These are phyloP conservation scores for Pythium dissimile DNA, from an alignment of 352 stramenopile genomes.

Conservation along the genomic window DNA sequence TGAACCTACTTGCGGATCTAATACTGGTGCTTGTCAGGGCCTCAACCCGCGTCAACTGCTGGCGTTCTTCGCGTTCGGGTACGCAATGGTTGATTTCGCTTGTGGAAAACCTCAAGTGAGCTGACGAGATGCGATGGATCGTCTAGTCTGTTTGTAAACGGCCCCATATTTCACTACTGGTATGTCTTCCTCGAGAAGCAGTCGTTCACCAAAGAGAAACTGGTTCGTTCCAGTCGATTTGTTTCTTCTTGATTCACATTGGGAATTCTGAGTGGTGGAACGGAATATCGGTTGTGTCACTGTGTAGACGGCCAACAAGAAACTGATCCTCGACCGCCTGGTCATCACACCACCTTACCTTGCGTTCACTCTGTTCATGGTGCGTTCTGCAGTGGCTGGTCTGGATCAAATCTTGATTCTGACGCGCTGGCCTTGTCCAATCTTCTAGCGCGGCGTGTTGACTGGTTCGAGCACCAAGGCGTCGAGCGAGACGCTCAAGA, in stretches of 20 bases:
- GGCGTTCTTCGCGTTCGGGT: slow-evolving; percentile 72
- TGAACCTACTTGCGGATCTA: no score
- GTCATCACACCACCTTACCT: neutral
- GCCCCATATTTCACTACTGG: slow-evolving; percentile 64
- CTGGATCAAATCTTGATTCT: neutral
- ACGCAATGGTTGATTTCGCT: neutral
- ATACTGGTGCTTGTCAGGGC: slow-evolving; percentile 26
- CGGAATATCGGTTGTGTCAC: neutral
- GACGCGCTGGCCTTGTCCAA: no score
- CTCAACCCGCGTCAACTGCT: slow-evolving; percentile 63
- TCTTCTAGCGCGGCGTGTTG: slow-evolving; percentile 1
- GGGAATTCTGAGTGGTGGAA: neutral
- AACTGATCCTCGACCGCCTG: neutral
- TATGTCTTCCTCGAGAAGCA: slow-evolving; percentile 67
- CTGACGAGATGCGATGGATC: neutral
- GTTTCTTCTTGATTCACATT: neutral
- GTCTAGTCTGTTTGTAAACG: slow-evolving; percentile 46
- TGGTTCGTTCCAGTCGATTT: slow-evolving; percentile 27
- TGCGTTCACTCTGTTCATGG: neutral
- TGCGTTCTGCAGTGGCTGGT: neutral
- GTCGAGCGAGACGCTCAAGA: slow-evolving; percentile 5
- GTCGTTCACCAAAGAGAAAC: slow-evolving; percentile 54
- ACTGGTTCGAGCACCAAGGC: slow-evolving; percentile 1
- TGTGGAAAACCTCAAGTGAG: neutral
- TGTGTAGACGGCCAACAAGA: slow-evolving; percentile 64